phyloP scores from a whole-genome alignment of 202 grass and related monocot species.

The Bolboschoenoplectus hybrid region DNA sequence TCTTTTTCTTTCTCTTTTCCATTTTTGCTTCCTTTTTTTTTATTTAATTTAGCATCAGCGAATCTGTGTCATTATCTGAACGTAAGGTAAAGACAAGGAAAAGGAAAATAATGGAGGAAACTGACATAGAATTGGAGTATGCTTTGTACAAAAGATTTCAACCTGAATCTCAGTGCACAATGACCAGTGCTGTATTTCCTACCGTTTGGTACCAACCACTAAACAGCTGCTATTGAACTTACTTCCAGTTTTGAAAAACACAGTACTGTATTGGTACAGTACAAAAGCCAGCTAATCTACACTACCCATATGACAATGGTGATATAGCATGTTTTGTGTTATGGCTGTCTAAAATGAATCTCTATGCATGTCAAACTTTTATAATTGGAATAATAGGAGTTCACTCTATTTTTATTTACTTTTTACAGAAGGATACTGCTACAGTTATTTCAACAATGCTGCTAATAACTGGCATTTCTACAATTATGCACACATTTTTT shows the following conservation, averaged over 20 bases:
- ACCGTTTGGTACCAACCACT: conserved; percentile 29
- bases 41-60: background rate
- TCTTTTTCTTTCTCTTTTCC: conserved; percentile 31
- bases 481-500: conserved; percentile 89
- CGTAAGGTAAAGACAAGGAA: background rate
- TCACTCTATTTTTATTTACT: conserved; percentile 33
- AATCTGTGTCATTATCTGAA: background rate
- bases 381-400: conserved; percentile 36
- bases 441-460: conserved; percentile 94
- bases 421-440: conserved; percentile 89
- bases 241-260: background rate
- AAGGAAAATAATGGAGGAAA: background rate
- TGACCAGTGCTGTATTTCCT: background rate
- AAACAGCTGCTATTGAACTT: conserved; percentile 6
- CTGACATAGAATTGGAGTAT: background rate
- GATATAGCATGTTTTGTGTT: background rate
- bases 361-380: background rate
- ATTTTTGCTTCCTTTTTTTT: conserved; percentile 43
- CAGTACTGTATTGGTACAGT: background rate
- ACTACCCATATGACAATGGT: background rate
- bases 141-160: background rate
- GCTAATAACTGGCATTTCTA: conserved; percentile 86
- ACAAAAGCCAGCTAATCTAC: background rate
- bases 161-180: conserved; percentile 7
- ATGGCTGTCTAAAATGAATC: background rate